These are phyloP conservation scores for Apiospora malaysiana DNA, from an alignment of 2,329 filamentous ascomycete species.

Conservation along the genomic window DNA sequence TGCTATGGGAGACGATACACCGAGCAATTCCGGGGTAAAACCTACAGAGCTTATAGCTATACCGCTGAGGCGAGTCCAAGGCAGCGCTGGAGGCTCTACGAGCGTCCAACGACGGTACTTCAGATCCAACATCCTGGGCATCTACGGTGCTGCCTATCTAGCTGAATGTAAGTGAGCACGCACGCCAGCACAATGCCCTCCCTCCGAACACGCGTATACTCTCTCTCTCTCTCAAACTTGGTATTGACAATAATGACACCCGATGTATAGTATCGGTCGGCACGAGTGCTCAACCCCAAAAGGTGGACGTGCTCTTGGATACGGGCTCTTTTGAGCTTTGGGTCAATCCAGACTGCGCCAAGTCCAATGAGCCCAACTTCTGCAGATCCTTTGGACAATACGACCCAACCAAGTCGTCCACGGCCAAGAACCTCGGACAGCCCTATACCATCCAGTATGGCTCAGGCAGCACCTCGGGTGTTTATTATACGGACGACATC, in stretches of 20 bases:
- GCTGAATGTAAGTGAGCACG: constrained; percentile 34
- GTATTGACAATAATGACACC: too few species aligned
- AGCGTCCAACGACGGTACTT: constrained; percentile 37
- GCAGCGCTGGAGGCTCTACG: constrained; percentile 29
- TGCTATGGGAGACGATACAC: not conserved
- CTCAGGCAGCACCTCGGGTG: constrained; percentile 46
- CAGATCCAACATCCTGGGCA: constrained; percentile 35
- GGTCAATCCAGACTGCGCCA: constrained; percentile 57
- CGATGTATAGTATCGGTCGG: constrained; percentile 48
- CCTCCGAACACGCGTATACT: not conserved
- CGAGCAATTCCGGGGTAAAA: constrained; percentile 19
- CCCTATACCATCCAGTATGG: constrained; percentile 46
- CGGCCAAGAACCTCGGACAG: constrained; percentile 45
- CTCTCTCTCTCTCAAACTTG: not conserved
- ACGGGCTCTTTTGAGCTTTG: constrained; percentile 61
- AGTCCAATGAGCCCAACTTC: constrained; percentile 40
- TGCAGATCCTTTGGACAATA: constrained; percentile 52
- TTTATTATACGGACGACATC: constrained; percentile 54
- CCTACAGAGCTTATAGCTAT: constrained; percentile 33
- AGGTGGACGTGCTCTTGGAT: constrained; percentile 53
- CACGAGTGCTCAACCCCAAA: constrained; percentile 43
- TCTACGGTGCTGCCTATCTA: constrained; percentile 40
- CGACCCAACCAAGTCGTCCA: constrained; percentile 39
- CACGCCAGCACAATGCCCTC: not conserved
- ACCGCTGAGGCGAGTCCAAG: constrained; percentile 36